Base-by-base conservation (phyloP, 495 filamentous ascomycete species). In the Beverwykella pulmonaria region DNA sequence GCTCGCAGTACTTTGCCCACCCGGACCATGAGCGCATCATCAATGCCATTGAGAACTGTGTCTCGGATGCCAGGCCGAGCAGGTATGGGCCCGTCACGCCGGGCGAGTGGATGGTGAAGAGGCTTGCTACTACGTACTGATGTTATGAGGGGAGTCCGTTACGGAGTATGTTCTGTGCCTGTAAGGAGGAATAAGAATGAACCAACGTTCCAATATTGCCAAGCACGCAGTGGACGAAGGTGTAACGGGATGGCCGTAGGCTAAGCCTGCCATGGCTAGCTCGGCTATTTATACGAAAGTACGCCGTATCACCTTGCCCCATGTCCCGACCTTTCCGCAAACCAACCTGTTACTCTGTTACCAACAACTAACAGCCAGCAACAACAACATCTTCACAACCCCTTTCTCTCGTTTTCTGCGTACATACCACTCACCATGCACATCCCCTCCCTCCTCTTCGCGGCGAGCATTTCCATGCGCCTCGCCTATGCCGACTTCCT, bases 41-140 rank as follows among this genome's bases (percentile, higher is more conserved):
- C 19, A 55, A 63, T 49, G 49, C 57, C 0, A 60, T 63, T 26
- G 59, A 53, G 49, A 53, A 46, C n/a, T 53, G 59, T 25, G 32
- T 55, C 12, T 30, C 32, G 7, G 36, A 63, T 17, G 15, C 39
- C 19, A 47, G 57, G 30, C 48, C 59, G 36, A 60, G 49, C 10
- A 60, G 55, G 23, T 57, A 63, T 49, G 30, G 23, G 1, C 50
- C 32, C 4, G 26, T 56, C 8, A n/a, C 12, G 15, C 49, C 50
- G 8, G 61, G 61, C 7, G 61, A 63, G 26, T 63, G 39, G 49
- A 55, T 56, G 32, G 39, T 57, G 23, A 54, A 63, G 17, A 53
- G 61, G 20, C 29, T 63, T 22, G 54, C 59, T 17, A 50, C 61
- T 8, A 63, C 61, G n/a, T 63, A 63, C 49, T 63, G 57, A 49